phyloP scores from a whole-genome alignment of 495 filamentous ascomycete genomes.

The Penicillium taxi region DNA sequence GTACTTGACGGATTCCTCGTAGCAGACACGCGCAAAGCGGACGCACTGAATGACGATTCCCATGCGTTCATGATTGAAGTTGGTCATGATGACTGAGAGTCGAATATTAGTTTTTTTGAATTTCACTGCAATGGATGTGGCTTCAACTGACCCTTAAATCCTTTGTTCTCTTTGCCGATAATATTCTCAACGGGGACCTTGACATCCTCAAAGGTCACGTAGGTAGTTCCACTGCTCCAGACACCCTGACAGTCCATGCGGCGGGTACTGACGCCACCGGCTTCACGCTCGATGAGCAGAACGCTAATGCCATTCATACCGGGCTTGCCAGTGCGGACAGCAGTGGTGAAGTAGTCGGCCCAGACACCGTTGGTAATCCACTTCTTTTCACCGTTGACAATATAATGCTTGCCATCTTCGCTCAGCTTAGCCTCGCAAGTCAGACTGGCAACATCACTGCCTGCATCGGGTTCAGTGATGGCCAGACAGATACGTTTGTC shows the following conservation, averaged over 20 bases:
- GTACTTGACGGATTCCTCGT: conserved; percentile 92
- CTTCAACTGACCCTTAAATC: conserved; percentile 66
- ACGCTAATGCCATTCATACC: conserved; percentile 91
- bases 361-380: conserved; percentile 99
- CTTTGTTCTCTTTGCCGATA: conserved; percentile 94
- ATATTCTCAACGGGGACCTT: conserved; percentile 98
- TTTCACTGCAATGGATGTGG: not conserved
- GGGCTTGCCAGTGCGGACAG: conserved; percentile 75
- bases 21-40: conserved; percentile 94
- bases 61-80: conserved; percentile 99
- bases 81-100: conserved; percentile 77
- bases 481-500: conserved; percentile 93
- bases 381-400: conserved; percentile 99
- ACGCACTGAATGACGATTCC: conserved; percentile 97
- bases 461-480: conserved; percentile 76
- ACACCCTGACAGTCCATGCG: conserved; percentile 99
- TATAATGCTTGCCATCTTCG: conserved; percentile 95
- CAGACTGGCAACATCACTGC: conserved; percentile 86
- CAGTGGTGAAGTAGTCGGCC: conserved; percentile 94
- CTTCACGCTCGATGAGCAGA: conserved; percentile 76
- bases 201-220: conserved; percentile 96
- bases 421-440: conserved; percentile 90
- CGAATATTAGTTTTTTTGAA: conserved; percentile 5
- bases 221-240: conserved; percentile 89
- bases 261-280: conserved; percentile 78